These are phyloP conservation scores for Candida neerlandica DNA, from an alignment of 1,139 yeast genomes.

Conservation along the genomic window DNA sequence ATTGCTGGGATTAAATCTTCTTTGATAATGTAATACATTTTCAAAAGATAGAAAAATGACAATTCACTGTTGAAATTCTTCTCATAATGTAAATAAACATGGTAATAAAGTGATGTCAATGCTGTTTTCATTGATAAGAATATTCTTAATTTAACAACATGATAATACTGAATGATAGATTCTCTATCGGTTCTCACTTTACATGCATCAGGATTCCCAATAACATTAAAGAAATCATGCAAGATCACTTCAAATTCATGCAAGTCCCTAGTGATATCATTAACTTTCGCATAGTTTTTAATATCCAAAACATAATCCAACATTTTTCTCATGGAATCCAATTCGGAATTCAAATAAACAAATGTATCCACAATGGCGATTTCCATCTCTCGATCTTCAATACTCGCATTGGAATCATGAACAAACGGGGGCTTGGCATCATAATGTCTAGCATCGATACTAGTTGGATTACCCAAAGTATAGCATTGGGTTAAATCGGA, in stretches of 20 bases:
- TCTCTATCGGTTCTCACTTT: conserved; percentile 20
- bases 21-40: conserved; percentile 31
- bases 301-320: conserved; percentile 25
- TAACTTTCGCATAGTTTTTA: conserved; percentile 23
- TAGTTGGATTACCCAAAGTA: conserved; percentile 32
- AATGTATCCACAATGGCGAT: conserved; percentile 21
- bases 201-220: conserved; percentile 24
- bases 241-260: conserved; percentile 25
- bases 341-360: conserved; percentile 10
- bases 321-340: conserved; percentile 16
- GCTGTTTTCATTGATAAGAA: conserved; percentile 35
- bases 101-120: conserved; percentile 38
- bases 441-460: conserved; percentile 22
- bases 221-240: conserved; percentile 15
- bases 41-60: conserved; percentile 39
- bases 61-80: conserved; percentile 22
- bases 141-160: conserved; percentile 14
- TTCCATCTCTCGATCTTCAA: conserved; percentile 26
- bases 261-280: conserved; percentile 24
- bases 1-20: conserved; percentile 46
- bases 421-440: conserved; percentile 33
- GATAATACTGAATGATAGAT: conserved; percentile 5
- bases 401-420: conserved; percentile 26
- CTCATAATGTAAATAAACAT: conserved; percentile 45
- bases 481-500: conserved; percentile 31